Evolutionary conservation across 345 rosid species (phyloP).

Genomic region (Rhizophora mangle): DNA sequence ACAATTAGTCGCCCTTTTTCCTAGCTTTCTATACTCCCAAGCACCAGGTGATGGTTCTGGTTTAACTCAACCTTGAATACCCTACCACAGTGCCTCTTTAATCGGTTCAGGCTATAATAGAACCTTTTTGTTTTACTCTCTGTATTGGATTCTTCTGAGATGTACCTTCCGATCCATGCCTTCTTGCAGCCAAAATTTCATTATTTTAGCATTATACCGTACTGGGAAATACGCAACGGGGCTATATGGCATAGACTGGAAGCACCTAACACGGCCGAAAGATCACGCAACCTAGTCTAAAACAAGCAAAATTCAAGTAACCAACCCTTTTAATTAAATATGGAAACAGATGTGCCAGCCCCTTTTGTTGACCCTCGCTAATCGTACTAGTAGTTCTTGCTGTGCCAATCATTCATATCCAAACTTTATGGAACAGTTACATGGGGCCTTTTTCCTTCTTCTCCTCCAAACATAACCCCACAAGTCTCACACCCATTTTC

Average conservation of each 20-base stretch:
- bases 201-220: no score
- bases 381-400: background rate
- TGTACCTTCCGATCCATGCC: no score
- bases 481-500: no score
- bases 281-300: slow-evolving; percentile 37
- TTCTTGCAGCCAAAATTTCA: no score
- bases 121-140: no score
- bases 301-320: slow-evolving; percentile 21
- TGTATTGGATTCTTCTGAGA: no score
- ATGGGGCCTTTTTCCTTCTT: background rate
- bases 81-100: no score
- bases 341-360: slow-evolving; percentile 2
- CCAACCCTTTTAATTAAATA: slow-evolving; percentile 7
- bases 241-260: background rate
- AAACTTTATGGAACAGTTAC: slow-evolving; percentile 1
- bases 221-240: background rate
- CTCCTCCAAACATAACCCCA: background rate
- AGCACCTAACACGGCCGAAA: slow-evolving; percentile 34
- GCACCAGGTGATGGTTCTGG: no score
- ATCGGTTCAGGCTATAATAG: no score
- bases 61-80: no score
- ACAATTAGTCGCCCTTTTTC: no score
- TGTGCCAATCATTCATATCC: slow-evolving; percentile 1
- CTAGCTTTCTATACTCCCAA: no score
- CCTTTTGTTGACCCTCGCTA: background rate